Evolutionary conservation across 331 rosid genomes (phyloP).

Genomic region (Dryas integrifolia): DNA sequence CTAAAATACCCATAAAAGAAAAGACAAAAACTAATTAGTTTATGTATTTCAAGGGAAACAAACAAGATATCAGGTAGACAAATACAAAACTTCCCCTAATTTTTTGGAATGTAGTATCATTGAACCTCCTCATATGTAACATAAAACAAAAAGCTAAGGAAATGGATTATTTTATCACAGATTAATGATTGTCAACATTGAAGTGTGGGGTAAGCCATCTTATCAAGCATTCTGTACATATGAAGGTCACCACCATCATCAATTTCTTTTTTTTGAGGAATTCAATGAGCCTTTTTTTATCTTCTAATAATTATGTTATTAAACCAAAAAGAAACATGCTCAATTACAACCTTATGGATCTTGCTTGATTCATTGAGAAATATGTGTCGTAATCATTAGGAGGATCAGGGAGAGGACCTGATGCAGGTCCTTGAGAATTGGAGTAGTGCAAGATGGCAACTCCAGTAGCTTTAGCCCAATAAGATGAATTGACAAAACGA

Average conservation of each 20-base stretch:
- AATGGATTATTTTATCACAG: background rate
- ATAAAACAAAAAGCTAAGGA: constrained; percentile 4
- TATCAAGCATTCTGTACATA: background rate
- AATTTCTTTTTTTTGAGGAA: background rate
- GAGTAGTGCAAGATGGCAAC: constrained; percentile 82
- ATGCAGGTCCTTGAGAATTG: constrained; percentile 80
- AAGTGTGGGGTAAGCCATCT: background rate
- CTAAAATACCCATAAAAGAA: background rate
- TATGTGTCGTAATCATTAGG: constrained; percentile 59
- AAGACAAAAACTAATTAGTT: constrained; percentile 1
- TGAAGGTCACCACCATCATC: background rate
- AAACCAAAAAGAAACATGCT: constrained; percentile 18
- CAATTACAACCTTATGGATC: constrained; percentile 76
- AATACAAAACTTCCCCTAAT: background rate
- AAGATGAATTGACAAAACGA: constrained; percentile 68
- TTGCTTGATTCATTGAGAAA: constrained; percentile 92
- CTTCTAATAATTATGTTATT: background rate
- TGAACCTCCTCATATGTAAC: background rate
- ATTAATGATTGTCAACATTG: background rate
- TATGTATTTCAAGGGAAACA: constrained; percentile 6
- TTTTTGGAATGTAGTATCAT: constrained; percentile 3
- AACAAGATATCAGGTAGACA: background rate
- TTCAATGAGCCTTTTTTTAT: background rate
- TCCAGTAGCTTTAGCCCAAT: constrained; percentile 64
- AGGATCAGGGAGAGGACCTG: constrained; percentile 90